Conservation (phyloP, 2,329 filamentous ascomycete species). For the Alternaria metachromatica region DNA sequence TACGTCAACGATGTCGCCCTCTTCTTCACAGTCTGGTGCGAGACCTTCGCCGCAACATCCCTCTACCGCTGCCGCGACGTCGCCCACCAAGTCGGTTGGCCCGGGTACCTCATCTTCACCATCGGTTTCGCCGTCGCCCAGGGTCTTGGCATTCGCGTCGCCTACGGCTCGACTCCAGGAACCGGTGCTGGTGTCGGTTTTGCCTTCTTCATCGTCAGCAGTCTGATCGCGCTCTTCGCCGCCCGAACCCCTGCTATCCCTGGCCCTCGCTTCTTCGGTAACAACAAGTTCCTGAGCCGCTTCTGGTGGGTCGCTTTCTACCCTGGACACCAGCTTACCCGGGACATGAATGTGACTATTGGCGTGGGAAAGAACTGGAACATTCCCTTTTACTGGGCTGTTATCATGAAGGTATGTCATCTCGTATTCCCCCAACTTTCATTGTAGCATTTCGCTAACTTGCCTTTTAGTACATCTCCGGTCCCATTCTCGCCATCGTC, state of each 20-base stretch:
- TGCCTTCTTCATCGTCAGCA: slow-evolving; percentile 55
- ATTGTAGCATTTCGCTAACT: too few species aligned
- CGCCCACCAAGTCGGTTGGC: slow-evolving; percentile 50
- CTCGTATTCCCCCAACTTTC: too few species aligned
- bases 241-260: slow-evolving; percentile 51
- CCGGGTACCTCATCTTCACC: slow-evolving; percentile 53
- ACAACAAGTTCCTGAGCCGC: slow-evolving; percentile 8
- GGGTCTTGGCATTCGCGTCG: slow-evolving; percentile 57
- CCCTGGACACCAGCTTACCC: slow-evolving; percentile 62
- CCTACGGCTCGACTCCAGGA: slow-evolving; percentile 50
- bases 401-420: slow-evolving; percentile 9
- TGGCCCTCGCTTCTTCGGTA: slow-evolving; percentile 51
- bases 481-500: slow-evolving; percentile 31
- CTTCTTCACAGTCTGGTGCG: slow-evolving; percentile 56
- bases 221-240: slow-evolving; percentile 45
- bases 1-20: slow-evolving; percentile 62
- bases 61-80: slow-evolving; percentile 58
- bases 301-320: slow-evolving; percentile 59
- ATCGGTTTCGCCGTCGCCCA: slow-evolving; percentile 59
- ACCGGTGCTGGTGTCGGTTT: slow-evolving; percentile 59
- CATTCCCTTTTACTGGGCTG: slow-evolving; percentile 57
- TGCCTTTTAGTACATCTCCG: slow-evolving; percentile 33
- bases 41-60: slow-evolving; percentile 58
- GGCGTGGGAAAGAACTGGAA: slow-evolving; percentile 60
- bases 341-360: slow-evolving; percentile 60